phyloP scores from a whole-genome alignment of 192 early-diverging fungal species.

The Dissophora globulifera region DNA sequence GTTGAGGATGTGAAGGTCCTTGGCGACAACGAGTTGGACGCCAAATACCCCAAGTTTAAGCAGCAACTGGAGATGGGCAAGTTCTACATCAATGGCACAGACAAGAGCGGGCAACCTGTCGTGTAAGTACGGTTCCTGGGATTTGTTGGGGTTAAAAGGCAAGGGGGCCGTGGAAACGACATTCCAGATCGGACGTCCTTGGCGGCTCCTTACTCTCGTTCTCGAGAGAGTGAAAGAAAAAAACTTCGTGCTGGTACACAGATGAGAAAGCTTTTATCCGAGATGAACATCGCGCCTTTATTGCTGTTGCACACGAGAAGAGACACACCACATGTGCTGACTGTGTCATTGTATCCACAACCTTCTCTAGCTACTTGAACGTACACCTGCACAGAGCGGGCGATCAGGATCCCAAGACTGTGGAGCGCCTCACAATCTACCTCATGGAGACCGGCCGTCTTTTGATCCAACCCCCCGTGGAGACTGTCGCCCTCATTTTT shows the following conservation, averaged over 20 bases:
- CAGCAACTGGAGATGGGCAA: constrained; percentile 61
- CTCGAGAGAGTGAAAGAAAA: too few species aligned
- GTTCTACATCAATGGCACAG: constrained; percentile 62
- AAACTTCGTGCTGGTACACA: too few species aligned
- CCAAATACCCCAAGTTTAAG: constrained; percentile 37
- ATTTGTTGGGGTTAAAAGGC: constrained; percentile 35
- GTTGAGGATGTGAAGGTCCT: constrained; percentile 59
- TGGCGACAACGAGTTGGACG: constrained; percentile 32
- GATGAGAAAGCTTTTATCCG: constrained; percentile 16
- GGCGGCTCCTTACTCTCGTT: too few species aligned
- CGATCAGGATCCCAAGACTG: constrained; percentile 68
- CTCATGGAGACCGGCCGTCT: constrained; percentile 79
- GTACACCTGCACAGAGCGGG: constrained; percentile 59
- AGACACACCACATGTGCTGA: too few species aligned
- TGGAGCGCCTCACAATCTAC: constrained; percentile 75
- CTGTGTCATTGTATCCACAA: background rate
- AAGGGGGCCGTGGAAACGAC: too few species aligned
- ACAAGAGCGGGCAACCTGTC: constrained; percentile 60
- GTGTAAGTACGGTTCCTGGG: constrained; percentile 55
- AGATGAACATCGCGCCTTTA: too few species aligned
- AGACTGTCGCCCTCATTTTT: constrained; percentile 58
- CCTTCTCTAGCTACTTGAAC: constrained; percentile 59
- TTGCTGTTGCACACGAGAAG: too few species aligned
- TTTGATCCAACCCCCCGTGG: constrained; percentile 69
- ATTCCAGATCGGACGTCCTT: too few species aligned